Evolutionary conservation across 441 rosid genomes (phyloP), one percentile per base, ranked within the genome.

Genomic region (Brassica hybrid): DNA sequence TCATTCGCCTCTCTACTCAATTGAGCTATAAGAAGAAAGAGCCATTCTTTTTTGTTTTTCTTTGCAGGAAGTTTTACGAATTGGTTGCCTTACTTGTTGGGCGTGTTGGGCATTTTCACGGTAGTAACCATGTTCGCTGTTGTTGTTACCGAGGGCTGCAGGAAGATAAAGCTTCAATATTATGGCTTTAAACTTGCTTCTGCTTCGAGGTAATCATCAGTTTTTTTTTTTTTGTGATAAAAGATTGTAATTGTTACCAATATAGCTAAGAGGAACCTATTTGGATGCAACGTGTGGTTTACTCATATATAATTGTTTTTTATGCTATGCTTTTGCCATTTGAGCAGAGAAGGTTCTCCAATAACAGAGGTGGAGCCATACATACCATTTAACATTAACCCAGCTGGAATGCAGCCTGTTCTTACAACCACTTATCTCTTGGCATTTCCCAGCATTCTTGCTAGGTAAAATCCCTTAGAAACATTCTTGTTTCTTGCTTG

Each of bases 331-430:
- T 75, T 58, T 74, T 83, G 43, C 77, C 57, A 80, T 67, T 70
- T 79, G 79, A 67, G 73, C 94, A 95, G 99, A 82, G 94, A 88
- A 69, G 96, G 85, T 76, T 93, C 98, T 62, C 98, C 94, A 23
- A 76, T 95, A 54, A 93, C 97, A 2, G 99, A 93, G 82, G 98
- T 95, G 77, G 97, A 95, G 81, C 99, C 98, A 7, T 91, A 95
- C 76, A 90, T 95, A 65, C 97, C 97, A 57, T 95, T 95, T 67
- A 95, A 93, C 68, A 93, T 95, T 68, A 95, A 95, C 81, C 99
- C 98, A 70, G 85, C 98, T 11, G 99, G 99, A 83, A 95, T 93
- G 99, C 99, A 93, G 82, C 98, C 98, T 77, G 86, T 95, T 81
- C 96, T 95, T 73, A 91, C 98, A 64, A 88, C 97, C 45, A 85